Base-by-base conservation (phyloP, 305 asterid species). In the Caryopteris hybrid region DNA sequence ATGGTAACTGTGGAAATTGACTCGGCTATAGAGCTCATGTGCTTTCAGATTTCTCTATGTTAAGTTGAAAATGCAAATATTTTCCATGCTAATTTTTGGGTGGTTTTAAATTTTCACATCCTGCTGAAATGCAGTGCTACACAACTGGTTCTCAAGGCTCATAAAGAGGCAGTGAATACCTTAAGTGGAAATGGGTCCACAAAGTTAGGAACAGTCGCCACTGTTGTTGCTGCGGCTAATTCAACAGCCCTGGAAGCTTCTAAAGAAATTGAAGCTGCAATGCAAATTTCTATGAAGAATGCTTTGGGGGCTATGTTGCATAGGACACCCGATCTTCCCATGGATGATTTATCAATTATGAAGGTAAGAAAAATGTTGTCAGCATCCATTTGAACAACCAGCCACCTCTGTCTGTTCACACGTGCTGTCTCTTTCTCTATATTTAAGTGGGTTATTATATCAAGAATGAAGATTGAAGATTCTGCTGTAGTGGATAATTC, bases 201-300 rank as follows among this genome's bases (percentile, higher is more conserved):
- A 58, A 85, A 84, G 83, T 72, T 95, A 29, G 99, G 99, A 74
- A 91, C 97, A 34, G 98, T 91, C 66, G 96, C 99, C 77, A 81
- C 99, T 70, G 99, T 95, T 54, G 99, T 95, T 66, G 95, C 98
- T 76, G 98, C 95, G 77, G 99, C 98, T 68, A 95, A 95, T 83
- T 86, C 99, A 50, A 86, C 99, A 27, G 99, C 99, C 22, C 68
- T 81, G 58, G 97, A 95, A 85, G 96, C 98, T 76, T 89, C 98
- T 72, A 95, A 86, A 82, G 99, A 91, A 81, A 83, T 95, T 58
- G 99, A 91, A 78, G 94, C 94, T 55, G 98, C 99, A 46, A 84
- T 91, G 98, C 95, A 95, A 76, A 86, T 95, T 68, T 58, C 98
- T 57, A 89, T 85, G 98, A 85, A 86, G 78, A 85, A 89, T 79